Evolutionary conservation across 768 basidiomycete genomes (phyloP), one percentile per base, ranked within the genome.

Genomic region (Butyriboletus loyo): DNA sequence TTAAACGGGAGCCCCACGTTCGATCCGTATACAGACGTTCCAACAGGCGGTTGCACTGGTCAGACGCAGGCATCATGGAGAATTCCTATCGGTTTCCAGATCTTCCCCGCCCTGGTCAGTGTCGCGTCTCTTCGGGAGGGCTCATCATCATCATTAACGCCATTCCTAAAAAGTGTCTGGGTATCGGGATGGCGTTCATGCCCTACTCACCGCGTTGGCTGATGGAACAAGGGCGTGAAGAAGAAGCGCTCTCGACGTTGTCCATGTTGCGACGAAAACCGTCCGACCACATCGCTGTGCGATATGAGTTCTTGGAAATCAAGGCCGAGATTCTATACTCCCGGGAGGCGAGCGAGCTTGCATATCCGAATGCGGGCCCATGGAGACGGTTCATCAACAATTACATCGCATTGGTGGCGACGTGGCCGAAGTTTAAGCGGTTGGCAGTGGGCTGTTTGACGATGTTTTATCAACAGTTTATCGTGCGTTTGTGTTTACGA

Each of bases 131-230:
- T 65, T 65, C 36, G 2, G 2, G 6, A 0, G 2, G 0, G 2
- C 9, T 41, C 11, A 27, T 30, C 17, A 11, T 38, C 11, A 11
- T 40, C 30, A 19, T 11, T 53, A 44, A 62, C 13, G 21, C 39
- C 40, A 10, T 27, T 24, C 27, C 19, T 14, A 11, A 11, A 52
- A 46, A 68, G 69, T 63, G 60, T n/a, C 58, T 70, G 49, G 67
- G 62, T 7, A 45, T 69, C 30, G 67, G 67, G 34, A 69, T 69
- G 67, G 36, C 45, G 19, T 65, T 72, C 41, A 65, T 75, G 60
- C 75, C 75, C 21, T 74, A 71, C 47, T 76, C 76, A 19, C 76
- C 76, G 19, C 70, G 76, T 45, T 77, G 76, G 71, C 60, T 76
- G 34, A 67, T 70, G 53, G 69, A 72, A 46, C 65, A 69, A 58